Evolutionary conservation across 1,139 yeast species (phyloP).

Genomic region (Blastobotrys capitulatus): DNA sequence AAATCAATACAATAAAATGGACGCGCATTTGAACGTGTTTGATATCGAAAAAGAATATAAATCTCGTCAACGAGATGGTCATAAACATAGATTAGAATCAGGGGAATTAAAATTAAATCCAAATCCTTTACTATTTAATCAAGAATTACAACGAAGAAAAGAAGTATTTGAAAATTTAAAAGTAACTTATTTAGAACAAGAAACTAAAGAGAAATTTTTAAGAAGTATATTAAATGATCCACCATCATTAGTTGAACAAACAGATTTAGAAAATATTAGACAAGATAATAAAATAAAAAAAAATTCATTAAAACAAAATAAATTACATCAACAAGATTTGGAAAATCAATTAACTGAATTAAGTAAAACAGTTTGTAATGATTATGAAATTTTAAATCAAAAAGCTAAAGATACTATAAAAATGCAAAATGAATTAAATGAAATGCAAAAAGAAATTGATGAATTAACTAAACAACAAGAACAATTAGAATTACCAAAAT

Average conservation of each 20-base stretch:
- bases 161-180: conserved; percentile 48
- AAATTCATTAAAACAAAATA: conserved; percentile 24
- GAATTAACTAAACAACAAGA: conserved; percentile 18
- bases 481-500: conserved; percentile 19
- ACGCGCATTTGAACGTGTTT: conserved; percentile 14
- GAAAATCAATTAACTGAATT: conserved; percentile 12
- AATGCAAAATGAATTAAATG: conserved; percentile 24
- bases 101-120: conserved; percentile 16
- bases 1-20: conserved; percentile 4
- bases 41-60: conserved; percentile 17
- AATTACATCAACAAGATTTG: conserved; percentile 12
- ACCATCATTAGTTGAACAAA: conserved; percentile 30
- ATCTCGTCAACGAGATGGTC: conserved; percentile 13
- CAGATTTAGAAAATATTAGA: conserved; percentile 30
- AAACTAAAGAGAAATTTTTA: conserved; percentile 58
- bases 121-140: conserved; percentile 24
- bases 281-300: conserved; percentile 29
- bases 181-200: conserved; percentile 61
- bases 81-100: conserved; percentile 14
- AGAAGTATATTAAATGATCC: conserved; percentile 35
- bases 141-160: conserved; percentile 27
- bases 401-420: conserved; percentile 10
- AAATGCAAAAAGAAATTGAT: conserved; percentile 25
- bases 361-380: conserved; percentile 13
- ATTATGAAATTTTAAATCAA: conserved; percentile 13